A percentile compares a stretch with the other conserved stretches of the same genome.
phyloP scores from a whole-genome alignment of 176 grass and related monocot genomes.

The Musa acuminata region DNA sequence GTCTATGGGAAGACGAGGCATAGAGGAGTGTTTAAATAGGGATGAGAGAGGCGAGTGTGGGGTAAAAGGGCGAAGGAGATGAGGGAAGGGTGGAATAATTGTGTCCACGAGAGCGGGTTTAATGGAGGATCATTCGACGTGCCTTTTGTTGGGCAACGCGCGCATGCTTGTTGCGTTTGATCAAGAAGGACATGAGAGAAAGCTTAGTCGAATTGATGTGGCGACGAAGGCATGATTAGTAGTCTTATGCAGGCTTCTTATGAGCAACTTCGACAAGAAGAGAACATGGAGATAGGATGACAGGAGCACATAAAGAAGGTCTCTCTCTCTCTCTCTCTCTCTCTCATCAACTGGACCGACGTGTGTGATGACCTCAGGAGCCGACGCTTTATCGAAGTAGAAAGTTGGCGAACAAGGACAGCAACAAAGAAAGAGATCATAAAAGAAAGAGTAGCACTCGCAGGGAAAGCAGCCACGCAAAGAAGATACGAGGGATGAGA shows the following conservation, averaged over 20 bases:
- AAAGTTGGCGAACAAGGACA: too few species aligned
- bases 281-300: not conserved
- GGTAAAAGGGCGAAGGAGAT: not conserved
- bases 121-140: too few species aligned
- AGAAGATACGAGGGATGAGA: not conserved
- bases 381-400: too few species aligned
- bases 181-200: too few species aligned
- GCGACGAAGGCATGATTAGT: not conserved
- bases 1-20: not conserved
- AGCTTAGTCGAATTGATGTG: not conserved
- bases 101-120: not conserved
- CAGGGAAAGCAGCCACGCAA: not conserved
- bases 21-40: constrained; percentile 1
- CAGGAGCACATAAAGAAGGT: not conserved
- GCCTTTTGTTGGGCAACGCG: too few species aligned
- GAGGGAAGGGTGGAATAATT: not conserved
- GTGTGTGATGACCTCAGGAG: too few species aligned
- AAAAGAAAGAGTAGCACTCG: too few species aligned
- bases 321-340: too few species aligned
- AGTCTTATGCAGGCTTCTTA: not conserved
- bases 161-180: too few species aligned
- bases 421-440: too few species aligned
- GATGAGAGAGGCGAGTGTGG: not conserved
- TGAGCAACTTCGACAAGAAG: not conserved
- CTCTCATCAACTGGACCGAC: too few species aligned